These are phyloP conservation scores for Termitomyces sp. DNA, from an alignment of 768 basidiomycete species.

Conservation along the genomic window DNA sequence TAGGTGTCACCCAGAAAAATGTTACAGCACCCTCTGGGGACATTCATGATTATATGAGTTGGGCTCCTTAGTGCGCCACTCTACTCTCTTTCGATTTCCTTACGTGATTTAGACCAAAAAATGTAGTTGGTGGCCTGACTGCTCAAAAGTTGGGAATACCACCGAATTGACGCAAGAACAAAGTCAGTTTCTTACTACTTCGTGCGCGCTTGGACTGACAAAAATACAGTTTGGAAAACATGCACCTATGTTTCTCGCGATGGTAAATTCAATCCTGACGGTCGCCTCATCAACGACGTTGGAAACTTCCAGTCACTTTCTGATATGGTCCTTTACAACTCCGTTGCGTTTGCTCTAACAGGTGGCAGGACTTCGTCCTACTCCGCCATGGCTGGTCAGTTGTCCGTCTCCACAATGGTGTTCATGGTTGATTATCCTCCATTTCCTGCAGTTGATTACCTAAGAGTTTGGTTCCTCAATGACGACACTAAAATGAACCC, in stretches of 20 bases:
- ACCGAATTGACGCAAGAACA: constrained; percentile 48
- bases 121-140: constrained; percentile 60
- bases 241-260: constrained; percentile 55
- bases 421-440: neutral
- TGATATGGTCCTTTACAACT: constrained; percentile 58
- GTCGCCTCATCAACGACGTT: constrained; percentile 47
- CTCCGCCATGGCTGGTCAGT: constrained; percentile 36
- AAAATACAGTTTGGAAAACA: constrained; percentile 44
- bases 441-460: constrained; percentile 29
- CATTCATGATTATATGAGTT: constrained; percentile 63
- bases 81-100: neutral
- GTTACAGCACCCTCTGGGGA: constrained; percentile 46
- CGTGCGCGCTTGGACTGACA: neutral
- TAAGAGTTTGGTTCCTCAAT: constrained; percentile 60
- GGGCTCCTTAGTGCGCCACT: constrained; percentile 57
- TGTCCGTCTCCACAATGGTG: constrained; percentile 1
- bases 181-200: constrained; percentile 26
- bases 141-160: constrained; percentile 50
- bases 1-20: constrained; percentile 46
- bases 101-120: neutral
- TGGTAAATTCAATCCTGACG: constrained; percentile 64
- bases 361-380: constrained; percentile 31
- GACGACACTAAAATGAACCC: constrained; percentile 56
- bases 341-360: constrained; percentile 47
- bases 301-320: constrained; percentile 50